Base-by-base conservation (phyloP, 1,284 basidiomycete species). In the Porogramme epimiltina region DNA sequence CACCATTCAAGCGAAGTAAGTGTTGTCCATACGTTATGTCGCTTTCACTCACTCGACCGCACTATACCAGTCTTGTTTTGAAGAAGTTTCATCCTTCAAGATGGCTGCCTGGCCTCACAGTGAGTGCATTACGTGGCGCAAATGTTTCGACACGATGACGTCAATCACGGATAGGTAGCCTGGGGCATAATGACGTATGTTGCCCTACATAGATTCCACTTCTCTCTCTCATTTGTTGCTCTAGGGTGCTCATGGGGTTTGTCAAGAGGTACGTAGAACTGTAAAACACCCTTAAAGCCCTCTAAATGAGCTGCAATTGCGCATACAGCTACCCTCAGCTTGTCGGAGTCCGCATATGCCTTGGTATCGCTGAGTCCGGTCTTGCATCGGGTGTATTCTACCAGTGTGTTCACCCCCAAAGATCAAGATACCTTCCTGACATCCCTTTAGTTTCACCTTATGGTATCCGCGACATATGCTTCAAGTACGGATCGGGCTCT, bases 311-410 rank as follows among this genome's bases (percentile, higher is more conserved):
- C n/a, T n/a, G n/a, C n/a, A n/a, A n/a, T n/a, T n/a, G n/a, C n/a
- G n/a, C n/a, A n/a, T n/a, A n/a, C n/a, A 86, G 81, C 40, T 87
- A 84, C 61, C 77, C 75, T 13, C 78, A 87, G 60, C 75, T 87
- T 2, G 76, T 86, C 11, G 84, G 77, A 13, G 73, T 72, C 9
- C 81, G 81, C 28, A 72, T 82, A 5, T 81, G 73, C 48, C 76
- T 89, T 0, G 87, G 88, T 1, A 62, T 87, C 0, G 77, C 85
- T 0, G 87, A 90, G 65, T 81, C 84, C 2, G 87, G 87, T 0
- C 65, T 89, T 19, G 84, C 86, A 55, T 84, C 85, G 2, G 84
- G 86, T 15, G 82, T 86, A 2, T 77, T 79, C 1, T 87, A 84
- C 65, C 86, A 85, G 70, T 70, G 25, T 22, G 67, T 63, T 18